Conservation (phyloP, 257 asterid genomes). For the Henckelia pumila region DNA sequence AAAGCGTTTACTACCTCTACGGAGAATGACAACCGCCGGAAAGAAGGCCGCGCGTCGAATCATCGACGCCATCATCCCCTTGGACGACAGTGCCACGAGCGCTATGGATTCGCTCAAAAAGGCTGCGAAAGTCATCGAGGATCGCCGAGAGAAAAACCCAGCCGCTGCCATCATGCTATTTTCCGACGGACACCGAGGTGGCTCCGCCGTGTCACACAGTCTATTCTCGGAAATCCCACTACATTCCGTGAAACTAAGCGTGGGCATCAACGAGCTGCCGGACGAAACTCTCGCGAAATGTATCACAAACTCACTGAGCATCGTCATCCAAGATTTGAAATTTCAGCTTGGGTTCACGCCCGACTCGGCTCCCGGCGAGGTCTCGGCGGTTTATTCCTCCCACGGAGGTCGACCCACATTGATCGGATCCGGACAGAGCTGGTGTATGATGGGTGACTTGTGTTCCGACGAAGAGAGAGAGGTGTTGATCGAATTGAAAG, state of each 20-base stretch:
- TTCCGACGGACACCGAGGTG: constrained; percentile 51
- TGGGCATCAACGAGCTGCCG: constrained; percentile 38
- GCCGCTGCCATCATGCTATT: constrained; percentile 64
- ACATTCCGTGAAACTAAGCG: constrained; percentile 56
- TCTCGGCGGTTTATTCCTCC: constrained; percentile 59
- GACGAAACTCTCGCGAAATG: constrained; percentile 37
- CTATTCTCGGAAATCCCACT: constrained; percentile 71
- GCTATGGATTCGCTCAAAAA: constrained; percentile 75
- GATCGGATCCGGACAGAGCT: constrained; percentile 70
- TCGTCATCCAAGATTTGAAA: constrained; percentile 58
- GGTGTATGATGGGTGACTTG: constrained; percentile 63
- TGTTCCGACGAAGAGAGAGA: constrained; percentile 79
- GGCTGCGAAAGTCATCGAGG: constrained; percentile 94
- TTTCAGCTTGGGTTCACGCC: constrained; percentile 50
- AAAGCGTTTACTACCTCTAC: constrained; percentile 73
- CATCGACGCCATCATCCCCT: constrained; percentile 61
- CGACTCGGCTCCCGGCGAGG: constrained; percentile 65
- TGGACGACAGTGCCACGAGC: constrained; percentile 63
- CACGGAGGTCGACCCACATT: constrained; percentile 45
- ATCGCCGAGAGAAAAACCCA: constrained; percentile 82
- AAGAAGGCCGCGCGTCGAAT: constrained; percentile 77
- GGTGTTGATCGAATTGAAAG: constrained; percentile 72
- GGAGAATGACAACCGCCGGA: constrained; percentile 78
- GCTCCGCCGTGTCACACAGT: constrained; percentile 49
- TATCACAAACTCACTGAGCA: constrained; percentile 49